These are phyloP conservation scores for Exserohilum rostratum DNA, from an alignment of 2,329 filamentous ascomycete genomes.

Conservation along the genomic window DNA sequence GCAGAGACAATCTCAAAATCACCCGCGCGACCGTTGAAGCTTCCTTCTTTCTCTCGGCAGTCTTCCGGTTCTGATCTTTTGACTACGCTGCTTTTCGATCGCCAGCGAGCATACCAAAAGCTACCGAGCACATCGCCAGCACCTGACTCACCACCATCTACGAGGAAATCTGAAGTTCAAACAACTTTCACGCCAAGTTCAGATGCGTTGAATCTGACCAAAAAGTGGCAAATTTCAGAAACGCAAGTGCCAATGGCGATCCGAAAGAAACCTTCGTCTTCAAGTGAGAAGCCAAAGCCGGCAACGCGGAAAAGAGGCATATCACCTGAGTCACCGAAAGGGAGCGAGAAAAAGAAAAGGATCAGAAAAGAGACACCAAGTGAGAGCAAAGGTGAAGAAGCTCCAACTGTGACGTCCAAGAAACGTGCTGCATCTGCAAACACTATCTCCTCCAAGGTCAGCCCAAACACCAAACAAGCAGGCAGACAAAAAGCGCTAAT, in stretches of 20 bases:
- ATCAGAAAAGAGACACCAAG: background rate
- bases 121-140: background rate
- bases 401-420: background rate
- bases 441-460: too few species aligned
- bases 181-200: too few species aligned
- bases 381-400: background rate
- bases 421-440: background rate
- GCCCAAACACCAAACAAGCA: background rate
- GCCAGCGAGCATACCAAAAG: conserved; percentile 9
- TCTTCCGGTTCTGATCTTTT: conserved; percentile 10
- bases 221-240: too few species aligned
- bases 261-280: background rate
- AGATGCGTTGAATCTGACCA: too few species aligned
- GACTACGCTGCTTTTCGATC: conserved; percentile 13
- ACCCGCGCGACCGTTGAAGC: background rate
- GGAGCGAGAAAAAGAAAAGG: background rate
- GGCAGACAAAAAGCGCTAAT: too few species aligned
- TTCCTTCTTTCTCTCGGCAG: background rate
- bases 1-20: too few species aligned
- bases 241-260: too few species aligned
- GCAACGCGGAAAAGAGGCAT: background rate
- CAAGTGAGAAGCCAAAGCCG: too few species aligned
- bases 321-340: background rate
- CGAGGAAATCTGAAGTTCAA: too few species aligned
- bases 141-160: background rate